Evolutionary conservation across 805 yeast species (phyloP).

Genomic region (Ogataea pilisensis): DNA sequence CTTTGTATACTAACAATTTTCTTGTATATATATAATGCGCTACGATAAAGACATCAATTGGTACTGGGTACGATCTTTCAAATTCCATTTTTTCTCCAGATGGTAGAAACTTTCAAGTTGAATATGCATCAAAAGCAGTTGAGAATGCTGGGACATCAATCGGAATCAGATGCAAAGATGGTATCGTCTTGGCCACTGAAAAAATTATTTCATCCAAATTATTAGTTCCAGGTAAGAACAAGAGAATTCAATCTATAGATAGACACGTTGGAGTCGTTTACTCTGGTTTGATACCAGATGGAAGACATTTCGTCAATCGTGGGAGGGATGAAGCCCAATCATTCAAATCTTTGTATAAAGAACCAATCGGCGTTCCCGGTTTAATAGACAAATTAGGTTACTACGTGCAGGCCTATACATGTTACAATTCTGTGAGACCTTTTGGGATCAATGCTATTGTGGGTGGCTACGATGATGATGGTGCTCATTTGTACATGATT

Average conservation of each 20-base stretch:
- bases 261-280: conserved; percentile 92
- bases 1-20: too few relatives aligned
- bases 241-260: conserved; percentile 88
- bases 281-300: conserved; percentile 95
- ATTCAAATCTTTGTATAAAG: conserved; percentile 73
- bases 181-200: conserved; percentile 96
- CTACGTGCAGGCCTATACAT: conserved; percentile 91
- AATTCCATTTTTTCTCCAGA: conserved; percentile 94
- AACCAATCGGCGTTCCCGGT: conserved; percentile 72
- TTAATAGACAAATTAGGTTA: conserved; percentile 84
- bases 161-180: conserved; percentile 89
- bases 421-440: conserved; percentile 96
- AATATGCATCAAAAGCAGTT: conserved; percentile 95
- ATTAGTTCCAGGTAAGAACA: conserved; percentile 84
- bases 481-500: conserved; percentile 85
- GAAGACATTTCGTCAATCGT: conserved; percentile 85
- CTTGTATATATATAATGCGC: too few relatives aligned
- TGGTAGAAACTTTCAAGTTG: conserved; percentile 95
- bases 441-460: conserved; percentile 91
- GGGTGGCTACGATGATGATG: conserved; percentile 90
- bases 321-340: conserved; percentile 88
- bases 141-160: conserved; percentile 96
- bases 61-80: conserved; percentile 98
- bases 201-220: conserved; percentile 83
- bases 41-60: conserved; percentile 67